Conservation (phyloP, 140 eudicot species). For the Ambrosia hybrid region DNA sequence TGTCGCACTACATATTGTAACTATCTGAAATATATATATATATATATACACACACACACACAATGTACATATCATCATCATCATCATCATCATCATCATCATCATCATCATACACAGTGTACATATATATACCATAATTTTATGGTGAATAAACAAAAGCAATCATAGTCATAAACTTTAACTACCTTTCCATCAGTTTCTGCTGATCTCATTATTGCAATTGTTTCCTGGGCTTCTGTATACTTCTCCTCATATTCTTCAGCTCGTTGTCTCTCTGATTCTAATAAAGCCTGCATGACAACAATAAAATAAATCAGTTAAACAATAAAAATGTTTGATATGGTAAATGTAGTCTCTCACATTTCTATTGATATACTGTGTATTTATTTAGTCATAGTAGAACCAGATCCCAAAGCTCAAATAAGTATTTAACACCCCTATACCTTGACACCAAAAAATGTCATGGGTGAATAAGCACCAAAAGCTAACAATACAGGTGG, state of each 20-base stretch:
- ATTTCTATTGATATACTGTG: too few relatives aligned
- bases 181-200: constrained; percentile 72
- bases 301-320: constrained; percentile 7
- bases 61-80: too few relatives aligned
- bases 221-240: constrained; percentile 55
- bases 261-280: constrained; percentile 68
- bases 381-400: too few relatives aligned
- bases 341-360: too few relatives aligned
- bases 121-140: too few relatives aligned
- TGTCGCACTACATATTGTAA: background rate
- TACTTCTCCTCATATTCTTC: constrained; percentile 66
- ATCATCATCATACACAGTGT: too few relatives aligned
- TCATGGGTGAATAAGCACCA: too few relatives aligned
- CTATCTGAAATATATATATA: background rate
- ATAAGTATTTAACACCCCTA: too few relatives aligned
- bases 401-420: too few relatives aligned
- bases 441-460: too few relatives aligned
- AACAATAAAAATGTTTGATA: background rate
- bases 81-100: too few relatives aligned
- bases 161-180: constrained; percentile 28
- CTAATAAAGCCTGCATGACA: constrained; percentile 50
- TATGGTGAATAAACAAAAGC: constrained; percentile 16
- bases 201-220: constrained; percentile 62
- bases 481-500: too few relatives aligned
- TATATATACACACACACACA: background rate